Evolutionary conservation across 257 asterid genomes (phyloP).

Genomic region (Eucommia ulmoides): DNA sequence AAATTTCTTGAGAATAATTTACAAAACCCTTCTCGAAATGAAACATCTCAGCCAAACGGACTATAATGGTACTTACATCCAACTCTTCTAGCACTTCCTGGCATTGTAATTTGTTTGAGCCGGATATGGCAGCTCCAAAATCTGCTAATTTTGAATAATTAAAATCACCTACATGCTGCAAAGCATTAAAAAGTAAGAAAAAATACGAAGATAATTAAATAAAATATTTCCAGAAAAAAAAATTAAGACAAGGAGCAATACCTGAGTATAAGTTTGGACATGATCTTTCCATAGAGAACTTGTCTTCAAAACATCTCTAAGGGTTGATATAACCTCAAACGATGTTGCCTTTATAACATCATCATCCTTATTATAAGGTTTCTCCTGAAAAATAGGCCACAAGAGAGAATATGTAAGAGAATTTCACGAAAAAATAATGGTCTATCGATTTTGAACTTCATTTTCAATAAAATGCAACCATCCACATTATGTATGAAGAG

Average conservation of each 20-base stretch:
- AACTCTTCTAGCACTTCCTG: conserved; percentile 98
- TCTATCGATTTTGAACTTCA: too few relatives aligned
- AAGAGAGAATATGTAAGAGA: neutral
- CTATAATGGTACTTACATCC: conserved; percentile 50
- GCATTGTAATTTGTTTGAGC: conserved; percentile 74
- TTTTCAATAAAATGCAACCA: too few relatives aligned
- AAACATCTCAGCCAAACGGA: too few relatives aligned
- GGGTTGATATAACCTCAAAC: conserved; percentile 90
- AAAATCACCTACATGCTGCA: conserved; percentile 95
- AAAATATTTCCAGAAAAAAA: neutral
- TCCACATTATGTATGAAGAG: too few relatives aligned
- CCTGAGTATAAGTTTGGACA: conserved; percentile 93
- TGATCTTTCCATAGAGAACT: conserved; percentile 97
- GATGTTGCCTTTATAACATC: conserved; percentile 90
- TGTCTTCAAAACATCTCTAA: conserved; percentile 83
- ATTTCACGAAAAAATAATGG: conserved; percentile 7
- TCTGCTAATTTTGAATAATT: conserved; percentile 94
- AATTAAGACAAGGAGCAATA: conserved; percentile 12
- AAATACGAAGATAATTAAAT: neutral
- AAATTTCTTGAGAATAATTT: too few relatives aligned
- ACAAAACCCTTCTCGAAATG: too few relatives aligned
- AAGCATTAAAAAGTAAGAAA: neutral
- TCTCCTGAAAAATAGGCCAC: conserved; percentile 30
- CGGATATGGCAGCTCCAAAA: conserved; percentile 99
- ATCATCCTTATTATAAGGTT: conserved; percentile 74